Conservation (phyloP, 371 early-diverging fungal genomes). For the Haplosporangium sp. region DNA sequence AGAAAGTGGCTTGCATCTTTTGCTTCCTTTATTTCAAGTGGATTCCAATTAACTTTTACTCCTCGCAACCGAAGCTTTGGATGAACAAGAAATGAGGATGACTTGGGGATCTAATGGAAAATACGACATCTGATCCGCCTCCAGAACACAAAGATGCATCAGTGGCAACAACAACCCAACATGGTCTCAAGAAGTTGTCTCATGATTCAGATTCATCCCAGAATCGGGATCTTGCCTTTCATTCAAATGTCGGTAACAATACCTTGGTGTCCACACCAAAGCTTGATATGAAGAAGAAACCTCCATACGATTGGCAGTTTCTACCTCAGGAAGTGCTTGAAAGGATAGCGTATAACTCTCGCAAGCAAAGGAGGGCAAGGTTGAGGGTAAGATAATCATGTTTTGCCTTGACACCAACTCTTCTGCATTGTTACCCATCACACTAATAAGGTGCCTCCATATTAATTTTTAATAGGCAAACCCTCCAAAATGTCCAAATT, state of each 20-base stretch:
- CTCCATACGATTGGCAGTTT: conserved; percentile 26
- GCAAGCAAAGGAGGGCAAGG: conserved; percentile 24
- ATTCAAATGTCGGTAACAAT: background rate
- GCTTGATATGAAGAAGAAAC: background rate
- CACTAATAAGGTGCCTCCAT: background rate
- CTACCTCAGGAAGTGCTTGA: conserved; percentile 20
- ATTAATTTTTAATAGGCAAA: conserved; percentile 6
- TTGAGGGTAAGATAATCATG: conserved; percentile 15
- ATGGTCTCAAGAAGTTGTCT: background rate
- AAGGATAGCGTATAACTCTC: conserved; percentile 33
- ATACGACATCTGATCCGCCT: background rate
- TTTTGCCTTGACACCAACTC: too few relatives aligned
- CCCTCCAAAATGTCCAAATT: conserved; percentile 30
- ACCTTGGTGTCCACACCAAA: background rate
- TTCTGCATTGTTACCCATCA: too few relatives aligned
- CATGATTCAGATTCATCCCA: background rate
- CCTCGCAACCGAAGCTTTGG: background rate
- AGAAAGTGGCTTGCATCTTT: background rate
- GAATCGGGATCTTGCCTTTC: background rate
- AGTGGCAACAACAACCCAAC: background rate
- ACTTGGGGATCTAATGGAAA: background rate
- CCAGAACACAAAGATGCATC: background rate
- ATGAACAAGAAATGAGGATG: background rate
- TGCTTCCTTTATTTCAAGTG: background rate
- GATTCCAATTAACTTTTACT: too few relatives aligned